Conservation (phyloP, 139 green algal species). For the Volvox africanus region DNA sequence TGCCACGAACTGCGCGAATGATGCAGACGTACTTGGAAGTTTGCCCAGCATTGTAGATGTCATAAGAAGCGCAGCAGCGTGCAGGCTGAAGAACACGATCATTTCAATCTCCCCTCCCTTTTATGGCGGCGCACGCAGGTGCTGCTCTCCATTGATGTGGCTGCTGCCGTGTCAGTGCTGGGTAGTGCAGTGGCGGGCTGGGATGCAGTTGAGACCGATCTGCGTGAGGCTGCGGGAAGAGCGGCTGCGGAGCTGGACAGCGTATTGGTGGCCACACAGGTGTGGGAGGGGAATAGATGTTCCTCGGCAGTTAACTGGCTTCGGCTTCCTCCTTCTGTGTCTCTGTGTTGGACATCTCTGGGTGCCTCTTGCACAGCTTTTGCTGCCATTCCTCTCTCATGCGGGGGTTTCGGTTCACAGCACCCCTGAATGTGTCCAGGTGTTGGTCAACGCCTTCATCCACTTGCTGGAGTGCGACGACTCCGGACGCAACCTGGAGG, state of each 20-base stretch:
- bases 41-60: no score
- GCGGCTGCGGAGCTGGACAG: slow-evolving; percentile 53
- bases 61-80: no score
- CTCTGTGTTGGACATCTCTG: no score
- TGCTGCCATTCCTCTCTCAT: no score
- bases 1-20: no score
- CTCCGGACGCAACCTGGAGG: neutral
- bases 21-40: no score
- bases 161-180: slow-evolving; percentile 61
- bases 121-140: slow-evolving; percentile 34
- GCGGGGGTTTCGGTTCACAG: no score
- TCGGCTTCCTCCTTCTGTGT: no score
- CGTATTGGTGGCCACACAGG: slow-evolving; percentile 66
- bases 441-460: slow-evolving; percentile 61
- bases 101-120: no score
- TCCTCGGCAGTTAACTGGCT: no score
- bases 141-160: slow-evolving; percentile 61
- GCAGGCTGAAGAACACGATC: no score
- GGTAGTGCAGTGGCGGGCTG: slow-evolving; percentile 62
- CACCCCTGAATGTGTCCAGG: slow-evolving; percentile 24
- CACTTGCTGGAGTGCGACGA: slow-evolving; percentile 52
- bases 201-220: slow-evolving; percentile 73
- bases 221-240: slow-evolving; percentile 62
- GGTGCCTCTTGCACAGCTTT: no score
- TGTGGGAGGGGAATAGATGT: slow-evolving; percentile 9